Base-by-base conservation (phyloP, 441 rosid genomes). In the Bocquillonia castaneifolia region DNA sequence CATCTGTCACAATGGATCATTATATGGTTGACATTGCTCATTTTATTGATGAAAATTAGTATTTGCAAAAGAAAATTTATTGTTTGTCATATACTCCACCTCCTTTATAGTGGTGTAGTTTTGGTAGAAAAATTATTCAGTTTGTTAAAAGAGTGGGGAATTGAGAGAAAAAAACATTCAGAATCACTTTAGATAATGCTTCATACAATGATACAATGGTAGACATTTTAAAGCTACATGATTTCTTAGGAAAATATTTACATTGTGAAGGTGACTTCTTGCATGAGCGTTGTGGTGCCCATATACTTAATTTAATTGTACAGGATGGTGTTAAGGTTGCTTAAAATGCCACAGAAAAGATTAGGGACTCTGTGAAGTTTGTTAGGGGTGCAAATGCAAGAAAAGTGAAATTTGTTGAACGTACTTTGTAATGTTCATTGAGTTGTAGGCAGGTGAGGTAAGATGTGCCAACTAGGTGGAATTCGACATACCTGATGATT, bases 291-390 rank as follows among this genome's bases (percentile, higher is more conserved):
- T 63, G 50, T 63, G 40, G 20, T 14, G 69, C 51, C 1, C 20
- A 55, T 23, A 53, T 70, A 10, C n/a, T 70, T 14, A 70, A 70
- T 54, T 56, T 70, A 1, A 54, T 70, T 62, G 50, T 62, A 0
- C 47, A 62, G 42, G 54, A 70, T 2, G 63, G 55, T 10, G 29
- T 54, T 14, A 29, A 39, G 22, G 31, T 48, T 2, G 7, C 42
- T 59, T 9, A 28, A 23, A 6, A 6, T 12, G 0, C 56, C 14
- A n/a, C 58, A 20, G 25, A 34, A 9, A 44, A 62, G 7, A 62
- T 59, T 20, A 59, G 28, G 20, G 47, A 59, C 8, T 0, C 17
- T 36, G 47, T 68, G 0, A 57, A 32, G 9, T 48, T 59, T 69
- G 40, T 36, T 36, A 36, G 40, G 10, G 40, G 6, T 36, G 10